phyloP scores from a whole-genome alignment of 2,329 filamentous ascomycete genomes.

The Fusarium chlamydosporum region DNA sequence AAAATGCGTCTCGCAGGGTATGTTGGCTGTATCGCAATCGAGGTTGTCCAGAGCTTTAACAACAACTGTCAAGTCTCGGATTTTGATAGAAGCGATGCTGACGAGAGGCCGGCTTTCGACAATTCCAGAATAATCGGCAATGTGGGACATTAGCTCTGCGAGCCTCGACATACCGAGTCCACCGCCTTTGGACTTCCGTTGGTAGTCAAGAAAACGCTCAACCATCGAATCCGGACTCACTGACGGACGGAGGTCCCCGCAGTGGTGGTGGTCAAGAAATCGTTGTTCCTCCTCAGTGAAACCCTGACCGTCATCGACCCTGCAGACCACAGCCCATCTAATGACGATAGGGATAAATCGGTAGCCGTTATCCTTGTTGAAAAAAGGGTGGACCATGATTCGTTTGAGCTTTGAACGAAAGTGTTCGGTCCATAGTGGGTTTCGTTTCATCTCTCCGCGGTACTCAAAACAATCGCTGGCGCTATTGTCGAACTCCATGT shows the following conservation, averaged over 20 bases:
- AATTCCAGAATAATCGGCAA: neutral
- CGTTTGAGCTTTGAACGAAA: constrained; percentile 6
- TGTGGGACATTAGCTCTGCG: neutral
- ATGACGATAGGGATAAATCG: constrained; percentile 2
- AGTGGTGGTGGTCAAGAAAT: neutral
- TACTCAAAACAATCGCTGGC: neutral
- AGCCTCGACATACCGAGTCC: neutral
- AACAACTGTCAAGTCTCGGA: neutral
- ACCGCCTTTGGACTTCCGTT: neutral
- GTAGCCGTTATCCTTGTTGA: neutral
- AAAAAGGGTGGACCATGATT: constrained; percentile 11
- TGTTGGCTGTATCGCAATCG: neutral
- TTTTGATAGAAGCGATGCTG: neutral
- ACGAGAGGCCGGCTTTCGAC: accelerated
- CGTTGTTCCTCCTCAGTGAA: neutral
- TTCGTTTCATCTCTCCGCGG: neutral
- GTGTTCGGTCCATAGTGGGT: neutral
- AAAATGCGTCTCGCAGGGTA: neutral
- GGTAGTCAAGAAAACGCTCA: neutral
- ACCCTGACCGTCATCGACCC: neutral
- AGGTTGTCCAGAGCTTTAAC: neutral
- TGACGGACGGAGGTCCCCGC: neutral
- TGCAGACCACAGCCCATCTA: constrained; percentile 5
- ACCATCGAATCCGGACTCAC: accelerated
- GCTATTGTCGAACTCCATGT: constrained; percentile 2